Conservation (phyloP, 805 yeast genomes). For the Osmozyma mogii region DNA sequence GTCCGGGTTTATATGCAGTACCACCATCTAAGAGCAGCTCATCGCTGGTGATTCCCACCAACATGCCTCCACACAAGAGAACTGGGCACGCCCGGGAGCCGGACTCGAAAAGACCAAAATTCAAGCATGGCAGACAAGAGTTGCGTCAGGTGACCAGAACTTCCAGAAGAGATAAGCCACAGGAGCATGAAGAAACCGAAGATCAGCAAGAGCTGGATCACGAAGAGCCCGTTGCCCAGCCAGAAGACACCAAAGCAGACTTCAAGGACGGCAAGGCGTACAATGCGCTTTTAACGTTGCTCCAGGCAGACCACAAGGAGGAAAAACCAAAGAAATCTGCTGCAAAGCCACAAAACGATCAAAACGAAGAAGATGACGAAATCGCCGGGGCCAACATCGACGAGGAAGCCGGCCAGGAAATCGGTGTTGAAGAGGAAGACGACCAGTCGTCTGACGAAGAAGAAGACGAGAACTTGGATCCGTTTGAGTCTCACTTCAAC, state of each 20-base stretch:
- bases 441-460: constrained; percentile 29
- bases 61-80: constrained; percentile 1
- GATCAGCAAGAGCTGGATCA: constrained; percentile 9
- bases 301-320: constrained; percentile 40
- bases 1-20: too few species aligned
- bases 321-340: constrained; percentile 6
- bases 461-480: constrained; percentile 44
- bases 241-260: constrained; percentile 15
- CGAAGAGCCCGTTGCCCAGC: constrained; percentile 11
- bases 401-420: constrained; percentile 14
- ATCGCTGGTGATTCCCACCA: too few species aligned
- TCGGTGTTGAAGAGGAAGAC: constrained; percentile 12
- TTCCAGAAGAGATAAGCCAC: constrained; percentile 27
- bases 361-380: constrained; percentile 12
- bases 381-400: constrained; percentile 9
- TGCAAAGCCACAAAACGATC: neutral
- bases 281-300: constrained; percentile 57
- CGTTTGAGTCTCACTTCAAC: constrained; percentile 73
- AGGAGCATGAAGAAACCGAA: constrained; percentile 11
- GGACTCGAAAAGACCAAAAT: constrained; percentile 5
- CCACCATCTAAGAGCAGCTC: too few species aligned
- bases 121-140: constrained; percentile 52
- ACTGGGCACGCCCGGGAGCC: neutral
- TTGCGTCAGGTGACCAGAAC: constrained; percentile 54
- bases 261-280: constrained; percentile 41